These are phyloP conservation scores for Pelargonium cotyledonis DNA, from an alignment of 441 rosid species.

Conservation along the genomic window DNA sequence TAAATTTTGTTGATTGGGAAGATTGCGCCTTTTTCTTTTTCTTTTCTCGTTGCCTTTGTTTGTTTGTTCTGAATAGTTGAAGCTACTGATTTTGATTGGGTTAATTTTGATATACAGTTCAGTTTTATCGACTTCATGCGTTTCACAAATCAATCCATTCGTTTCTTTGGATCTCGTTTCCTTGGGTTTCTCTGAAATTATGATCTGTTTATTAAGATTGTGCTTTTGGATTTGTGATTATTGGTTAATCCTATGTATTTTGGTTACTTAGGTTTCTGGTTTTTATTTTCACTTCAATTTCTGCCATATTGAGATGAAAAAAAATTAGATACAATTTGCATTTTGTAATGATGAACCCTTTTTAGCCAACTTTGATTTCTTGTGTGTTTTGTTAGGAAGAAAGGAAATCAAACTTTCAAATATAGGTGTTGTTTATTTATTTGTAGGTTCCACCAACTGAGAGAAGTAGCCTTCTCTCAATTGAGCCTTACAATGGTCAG, in stretches of 20 bases:
- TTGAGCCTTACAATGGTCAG: not conserved
- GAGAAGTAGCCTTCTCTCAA: not conserved
- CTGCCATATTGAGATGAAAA: too few relatives aligned
- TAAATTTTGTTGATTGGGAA: slow-evolving; percentile 4
- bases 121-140: slow-evolving; percentile 12
- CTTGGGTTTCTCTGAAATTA: slow-evolving; percentile 6
- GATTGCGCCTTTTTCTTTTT: not conserved
- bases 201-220: not conserved
- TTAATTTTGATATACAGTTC: slow-evolving; percentile 14
- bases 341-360: too few relatives aligned
- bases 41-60: not conserved
- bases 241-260: not conserved
- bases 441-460: too few relatives aligned
- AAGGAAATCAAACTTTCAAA: not conserved
- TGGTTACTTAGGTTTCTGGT: too few relatives aligned
- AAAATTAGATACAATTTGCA: too few relatives aligned
- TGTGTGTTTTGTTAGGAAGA: too few relatives aligned
- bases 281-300: too few relatives aligned
- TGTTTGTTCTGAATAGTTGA: slow-evolving; percentile 3
- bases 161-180: slow-evolving; percentile 30
- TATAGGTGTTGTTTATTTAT: not conserved
- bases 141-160: slow-evolving; percentile 10
- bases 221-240: not conserved
- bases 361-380: too few relatives aligned
- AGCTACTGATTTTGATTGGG: slow-evolving; percentile 9